Evolutionary conservation across 1,284 basidiomycete species (phyloP).

Genomic region (Cutaneotrichosporon cutaneum): DNA sequence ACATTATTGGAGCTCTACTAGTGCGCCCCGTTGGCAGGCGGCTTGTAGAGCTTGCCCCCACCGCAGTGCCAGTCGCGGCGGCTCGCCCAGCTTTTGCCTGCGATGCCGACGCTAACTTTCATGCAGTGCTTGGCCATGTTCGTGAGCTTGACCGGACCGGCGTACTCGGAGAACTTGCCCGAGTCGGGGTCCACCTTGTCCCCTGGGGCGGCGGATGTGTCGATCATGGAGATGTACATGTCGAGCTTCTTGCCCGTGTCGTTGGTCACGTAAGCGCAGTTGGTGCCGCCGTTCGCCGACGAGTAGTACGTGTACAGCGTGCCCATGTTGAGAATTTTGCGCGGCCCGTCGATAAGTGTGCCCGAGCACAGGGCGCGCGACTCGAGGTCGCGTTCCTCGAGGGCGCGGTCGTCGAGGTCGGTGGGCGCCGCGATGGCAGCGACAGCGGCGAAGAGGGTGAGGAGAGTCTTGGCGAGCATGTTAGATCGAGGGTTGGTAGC

Average conservation of each 20-base stretch:
- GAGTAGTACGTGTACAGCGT: not conserved
- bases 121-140: not conserved
- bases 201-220: not conserved
- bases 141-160: not conserved
- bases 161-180: not conserved
- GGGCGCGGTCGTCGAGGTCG: not conserved
- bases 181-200: not conserved
- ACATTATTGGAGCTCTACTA: no score
- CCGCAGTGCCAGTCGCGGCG: not conserved
- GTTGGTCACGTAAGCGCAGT: not conserved
- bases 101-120: not conserved
- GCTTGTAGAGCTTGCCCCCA: no score
- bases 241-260: not conserved
- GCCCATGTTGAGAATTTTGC: not conserved
- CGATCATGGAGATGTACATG: not conserved
- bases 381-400: not conserved
- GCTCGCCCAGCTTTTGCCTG: not conserved
- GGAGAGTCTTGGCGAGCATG: slow-evolving; percentile 4
- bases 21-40: no score
- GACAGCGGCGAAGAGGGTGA: slow-evolving; percentile 2
- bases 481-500: not conserved
- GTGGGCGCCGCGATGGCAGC: not conserved
- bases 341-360: not conserved
- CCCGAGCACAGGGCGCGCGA: not conserved
- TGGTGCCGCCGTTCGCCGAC: not conserved